These are phyloP conservation scores for Plasmodium inui DNA, from an alignment of 169 alveolate species.

Conservation along the genomic window DNA sequence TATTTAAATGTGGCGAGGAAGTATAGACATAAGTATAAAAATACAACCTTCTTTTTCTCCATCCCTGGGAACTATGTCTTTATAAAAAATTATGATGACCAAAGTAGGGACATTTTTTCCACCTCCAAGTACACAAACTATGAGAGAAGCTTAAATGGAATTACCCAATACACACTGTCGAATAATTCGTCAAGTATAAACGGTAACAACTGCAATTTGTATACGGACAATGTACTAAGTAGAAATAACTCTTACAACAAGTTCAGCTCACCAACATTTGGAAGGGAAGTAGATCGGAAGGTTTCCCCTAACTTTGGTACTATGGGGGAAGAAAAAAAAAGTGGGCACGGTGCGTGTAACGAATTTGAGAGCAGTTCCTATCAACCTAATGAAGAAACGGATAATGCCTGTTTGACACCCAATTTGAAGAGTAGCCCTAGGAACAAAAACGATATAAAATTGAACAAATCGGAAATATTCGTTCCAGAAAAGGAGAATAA, in stretches of 20 bases:
- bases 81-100: conserved; percentile 33
- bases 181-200: conserved; percentile 27
- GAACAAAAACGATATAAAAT: background rate
- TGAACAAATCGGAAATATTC: background rate
- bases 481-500: background rate
- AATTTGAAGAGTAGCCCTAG: conserved; percentile 6
- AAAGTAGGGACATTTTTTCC: background rate
- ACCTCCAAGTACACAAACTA: conserved; percentile 12
- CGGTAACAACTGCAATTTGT: conserved; percentile 17
- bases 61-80: conserved; percentile 61
- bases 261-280: conserved; percentile 56
- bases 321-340: background rate
- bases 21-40: background rate
- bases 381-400: background rate
- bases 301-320: conserved; percentile 69
- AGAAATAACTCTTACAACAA: conserved; percentile 26
- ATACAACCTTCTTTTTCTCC: conserved; percentile 23
- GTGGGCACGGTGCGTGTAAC: background rate
- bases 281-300: conserved; percentile 12
- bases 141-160: conserved; percentile 38
- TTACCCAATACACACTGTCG: conserved; percentile 23
- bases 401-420: background rate
- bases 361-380: background rate
- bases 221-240: conserved; percentile 11
- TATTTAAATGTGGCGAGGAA: conserved; percentile 14